phyloP scores from a whole-genome alignment of 257 asterid species.

The Solanum commersonii region DNA sequence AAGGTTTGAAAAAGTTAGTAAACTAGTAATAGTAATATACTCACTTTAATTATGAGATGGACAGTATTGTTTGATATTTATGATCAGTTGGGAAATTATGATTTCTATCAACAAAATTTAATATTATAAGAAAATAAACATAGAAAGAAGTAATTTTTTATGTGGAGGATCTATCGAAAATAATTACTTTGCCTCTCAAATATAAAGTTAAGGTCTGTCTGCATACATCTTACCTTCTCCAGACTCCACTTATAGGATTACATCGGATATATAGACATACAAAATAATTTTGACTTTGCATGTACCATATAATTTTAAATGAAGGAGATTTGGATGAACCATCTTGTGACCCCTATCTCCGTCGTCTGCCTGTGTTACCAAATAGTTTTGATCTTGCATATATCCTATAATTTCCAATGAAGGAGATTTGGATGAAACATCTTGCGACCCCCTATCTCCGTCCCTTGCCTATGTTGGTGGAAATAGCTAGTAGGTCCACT shows the following conservation, averaged over 20 bases:
- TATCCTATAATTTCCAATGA: no score
- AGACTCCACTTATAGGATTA: not conserved
- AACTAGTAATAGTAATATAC: not conserved
- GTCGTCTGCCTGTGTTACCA: no score
- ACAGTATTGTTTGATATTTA: not conserved
- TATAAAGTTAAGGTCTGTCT: rapidly evolving
- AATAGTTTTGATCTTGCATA: no score
- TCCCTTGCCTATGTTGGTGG: not conserved
- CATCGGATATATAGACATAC: not conserved
- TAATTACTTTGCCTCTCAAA: not conserved
- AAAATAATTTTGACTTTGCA: not conserved
- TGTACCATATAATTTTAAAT: not conserved
- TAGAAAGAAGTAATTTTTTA: not conserved
- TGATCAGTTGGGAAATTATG: not conserved
- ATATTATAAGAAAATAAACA: not conserved
- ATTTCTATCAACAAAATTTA: not conserved
- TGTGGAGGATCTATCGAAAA: not conserved
- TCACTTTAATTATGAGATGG: not conserved
- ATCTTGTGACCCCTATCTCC: not conserved
- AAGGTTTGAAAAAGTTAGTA: not conserved
- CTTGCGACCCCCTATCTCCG: no score
- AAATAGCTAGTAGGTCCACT: not conserved
- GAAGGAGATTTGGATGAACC: not conserved
- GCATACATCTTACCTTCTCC: not conserved
- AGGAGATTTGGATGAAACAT: no score